phyloP scores from a whole-genome alignment of 2,329 filamentous ascomycete species.

The Phialophora macrospora region DNA sequence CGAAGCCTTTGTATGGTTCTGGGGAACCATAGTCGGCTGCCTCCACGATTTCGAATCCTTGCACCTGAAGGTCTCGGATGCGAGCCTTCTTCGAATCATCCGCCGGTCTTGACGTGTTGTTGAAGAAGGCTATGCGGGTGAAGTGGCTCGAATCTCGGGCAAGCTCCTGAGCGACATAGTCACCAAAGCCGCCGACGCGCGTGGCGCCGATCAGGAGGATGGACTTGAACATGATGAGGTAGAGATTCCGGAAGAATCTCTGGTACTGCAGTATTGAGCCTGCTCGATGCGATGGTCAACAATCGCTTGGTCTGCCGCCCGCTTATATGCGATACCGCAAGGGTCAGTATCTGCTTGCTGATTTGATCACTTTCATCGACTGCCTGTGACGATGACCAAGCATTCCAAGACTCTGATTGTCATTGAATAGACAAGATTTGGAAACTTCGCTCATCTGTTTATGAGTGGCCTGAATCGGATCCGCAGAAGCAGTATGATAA shows the following conservation, averaged over 20 bases:
- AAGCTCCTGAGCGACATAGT: slow-evolving; percentile 15
- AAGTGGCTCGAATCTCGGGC: slow-evolving; percentile 1
- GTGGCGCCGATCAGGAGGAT: slow-evolving; percentile 15
- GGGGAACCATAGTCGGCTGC: slow-evolving; percentile 14
- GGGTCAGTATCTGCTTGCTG: too few species aligned
- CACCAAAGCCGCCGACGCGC: slow-evolving; percentile 8
- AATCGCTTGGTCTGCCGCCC: too few species aligned
- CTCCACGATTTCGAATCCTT: slow-evolving; percentile 14
- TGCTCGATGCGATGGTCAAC: too few species aligned
- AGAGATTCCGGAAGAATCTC: too few species aligned
- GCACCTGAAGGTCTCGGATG: slow-evolving; percentile 2
- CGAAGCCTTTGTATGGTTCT: slow-evolving; percentile 23
- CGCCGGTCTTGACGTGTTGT: slow-evolving; percentile 16
- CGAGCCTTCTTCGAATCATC: slow-evolving; percentile 10
- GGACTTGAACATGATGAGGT: slow-evolving; percentile 13
- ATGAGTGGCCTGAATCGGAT: too few species aligned
- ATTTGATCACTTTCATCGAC: too few species aligned
- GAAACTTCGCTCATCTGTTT: too few species aligned
- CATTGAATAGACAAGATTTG: not conserved
- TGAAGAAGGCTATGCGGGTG: slow-evolving; percentile 21
- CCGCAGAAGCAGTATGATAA: too few species aligned
- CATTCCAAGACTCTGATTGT: not conserved
- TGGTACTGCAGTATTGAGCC: too few species aligned
- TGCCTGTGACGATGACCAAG: slow-evolving; percentile 1
- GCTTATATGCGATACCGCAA: too few species aligned